Evolutionary conservation across 1,139 yeast genomes (phyloP).

Genomic region (Arxiozyma slooffiae): DNA sequence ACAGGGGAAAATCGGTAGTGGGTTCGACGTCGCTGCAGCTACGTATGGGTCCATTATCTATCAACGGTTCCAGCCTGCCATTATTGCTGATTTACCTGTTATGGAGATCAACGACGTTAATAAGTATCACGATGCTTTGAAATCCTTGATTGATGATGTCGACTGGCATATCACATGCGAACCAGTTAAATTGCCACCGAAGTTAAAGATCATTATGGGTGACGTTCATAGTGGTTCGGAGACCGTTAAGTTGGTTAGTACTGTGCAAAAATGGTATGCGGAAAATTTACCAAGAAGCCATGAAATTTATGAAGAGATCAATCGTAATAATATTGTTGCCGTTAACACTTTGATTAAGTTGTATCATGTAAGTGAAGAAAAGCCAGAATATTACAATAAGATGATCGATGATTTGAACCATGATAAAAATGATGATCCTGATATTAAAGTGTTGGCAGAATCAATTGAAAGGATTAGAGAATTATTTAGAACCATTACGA

Average conservation of each 20-base stretch:
- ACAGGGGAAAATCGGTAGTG: conserved; percentile 91
- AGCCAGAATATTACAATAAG: conserved; percentile 26
- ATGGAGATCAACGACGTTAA: conserved; percentile 10
- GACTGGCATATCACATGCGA: conserved; percentile 52
- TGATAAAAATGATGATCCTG: conserved; percentile 6
- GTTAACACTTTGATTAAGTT: conserved; percentile 37
- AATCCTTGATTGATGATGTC: conserved; percentile 35
- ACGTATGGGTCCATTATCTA: conserved; percentile 82
- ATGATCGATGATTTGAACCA: conserved; percentile 22
- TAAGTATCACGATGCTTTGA: conserved; percentile 29
- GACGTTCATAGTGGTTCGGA: conserved; percentile 89
- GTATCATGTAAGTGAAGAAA: conserved; percentile 12
- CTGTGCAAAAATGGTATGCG: conserved; percentile 62
- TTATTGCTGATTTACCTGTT: conserved; percentile 38
- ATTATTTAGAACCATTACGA: conserved; percentile 50
- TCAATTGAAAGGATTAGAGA: conserved; percentile 44
- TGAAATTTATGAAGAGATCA: conserved; percentile 45
- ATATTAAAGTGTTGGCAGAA: conserved; percentile 25
- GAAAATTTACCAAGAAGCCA: conserved; percentile 43
- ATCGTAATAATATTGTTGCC: conserved; percentile 50
- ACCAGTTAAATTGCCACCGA: conserved; percentile 55
- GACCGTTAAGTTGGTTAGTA: conserved; percentile 79
- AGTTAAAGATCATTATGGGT: conserved; percentile 72
- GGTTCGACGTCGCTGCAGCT: conserved; percentile 95
- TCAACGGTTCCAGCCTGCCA: conserved; percentile 53